Conservation (phyloP, 2,329 filamentous ascomycete species). For the Thyridium curvatum region DNA sequence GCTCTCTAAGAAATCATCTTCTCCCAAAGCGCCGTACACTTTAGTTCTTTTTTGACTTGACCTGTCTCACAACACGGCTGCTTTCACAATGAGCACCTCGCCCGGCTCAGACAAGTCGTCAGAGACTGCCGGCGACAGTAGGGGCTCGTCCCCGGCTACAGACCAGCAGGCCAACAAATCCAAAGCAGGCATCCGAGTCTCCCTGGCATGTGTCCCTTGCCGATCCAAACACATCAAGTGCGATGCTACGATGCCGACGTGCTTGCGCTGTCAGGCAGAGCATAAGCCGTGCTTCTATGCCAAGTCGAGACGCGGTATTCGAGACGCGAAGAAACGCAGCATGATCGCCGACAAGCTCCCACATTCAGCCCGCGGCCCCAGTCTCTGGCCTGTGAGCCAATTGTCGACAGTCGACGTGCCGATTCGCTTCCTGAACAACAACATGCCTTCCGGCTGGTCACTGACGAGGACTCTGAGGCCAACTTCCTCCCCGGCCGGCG, state of each 20-base stretch:
- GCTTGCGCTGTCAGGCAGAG: constrained; percentile 36
- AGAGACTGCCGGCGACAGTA: not conserved
- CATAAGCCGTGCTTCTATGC: constrained; percentile 39
- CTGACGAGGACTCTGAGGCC: constrained; percentile 10
- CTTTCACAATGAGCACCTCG: too few species aligned
- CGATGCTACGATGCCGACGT: constrained; percentile 24
- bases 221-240: constrained; percentile 36
- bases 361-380: constrained; percentile 7
- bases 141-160: constrained; percentile 1
- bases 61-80: too few species aligned
- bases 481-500: constrained; percentile 5
- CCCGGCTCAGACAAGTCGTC: not conserved
- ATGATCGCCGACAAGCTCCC: constrained; percentile 21
- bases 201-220: constrained; percentile 40
- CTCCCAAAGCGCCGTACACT: too few species aligned
- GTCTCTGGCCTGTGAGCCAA: constrained; percentile 13
- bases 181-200: constrained; percentile 31
- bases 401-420: constrained; percentile 10
- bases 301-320: constrained; percentile 38
- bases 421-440: constrained; percentile 11
- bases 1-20: too few species aligned
- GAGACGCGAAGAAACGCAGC: constrained; percentile 24
- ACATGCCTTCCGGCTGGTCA: constrained; percentile 15
- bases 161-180: constrained; percentile 13
- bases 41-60: too few species aligned